These are phyloP conservation scores for Tagetes erecta DNA, from an alignment of 129 eudicot genomes.

Conservation along the genomic window DNA sequence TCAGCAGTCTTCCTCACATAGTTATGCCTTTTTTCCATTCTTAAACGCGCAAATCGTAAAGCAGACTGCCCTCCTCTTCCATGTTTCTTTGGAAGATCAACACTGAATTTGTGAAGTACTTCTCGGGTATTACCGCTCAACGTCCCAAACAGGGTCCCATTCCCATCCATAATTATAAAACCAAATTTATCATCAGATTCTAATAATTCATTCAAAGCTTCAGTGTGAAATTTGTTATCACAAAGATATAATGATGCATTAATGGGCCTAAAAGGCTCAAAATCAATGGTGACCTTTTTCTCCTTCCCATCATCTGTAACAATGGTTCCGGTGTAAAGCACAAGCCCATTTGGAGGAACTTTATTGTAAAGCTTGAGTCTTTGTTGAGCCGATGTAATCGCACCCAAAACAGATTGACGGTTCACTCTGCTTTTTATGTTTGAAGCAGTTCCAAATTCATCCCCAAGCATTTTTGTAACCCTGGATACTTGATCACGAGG, in stretches of 20 bases:
- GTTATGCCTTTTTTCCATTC: slow-evolving; percentile 44
- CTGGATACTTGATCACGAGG: slow-evolving; percentile 46
- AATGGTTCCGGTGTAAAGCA: slow-evolving; percentile 45
- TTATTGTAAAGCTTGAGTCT: slow-evolving; percentile 41
- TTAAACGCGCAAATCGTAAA: slow-evolving; percentile 40
- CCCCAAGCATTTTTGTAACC: slow-evolving; percentile 46
- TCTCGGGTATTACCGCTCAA: slow-evolving; percentile 45
- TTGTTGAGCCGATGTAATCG: slow-evolving; percentile 45
- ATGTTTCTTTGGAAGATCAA: slow-evolving; percentile 43
- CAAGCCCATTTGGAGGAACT: slow-evolving; percentile 48
- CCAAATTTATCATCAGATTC: slow-evolving; percentile 45
- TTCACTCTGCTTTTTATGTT: slow-evolving; percentile 48
- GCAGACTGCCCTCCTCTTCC: slow-evolving; percentile 50
- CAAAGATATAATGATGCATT: too few relatives aligned
- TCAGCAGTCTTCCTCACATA: slow-evolving; percentile 45
- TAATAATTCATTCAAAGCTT: slow-evolving; percentile 28
- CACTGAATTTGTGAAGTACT: slow-evolving; percentile 42
- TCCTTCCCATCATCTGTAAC: slow-evolving; percentile 46
- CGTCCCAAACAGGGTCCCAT: slow-evolving; percentile 43
- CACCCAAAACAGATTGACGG: slow-evolving; percentile 48
- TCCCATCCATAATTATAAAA: slow-evolving; percentile 44
- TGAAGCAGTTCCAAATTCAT: slow-evolving; percentile 46
- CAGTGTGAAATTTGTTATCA: too few relatives aligned
- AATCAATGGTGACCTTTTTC: slow-evolving; percentile 42
- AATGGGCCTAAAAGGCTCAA: not conserved